Evolutionary conservation across 2,329 filamentous ascomycete genomes (phyloP).

Genomic region (Zymoseptoria crescenta): DNA sequence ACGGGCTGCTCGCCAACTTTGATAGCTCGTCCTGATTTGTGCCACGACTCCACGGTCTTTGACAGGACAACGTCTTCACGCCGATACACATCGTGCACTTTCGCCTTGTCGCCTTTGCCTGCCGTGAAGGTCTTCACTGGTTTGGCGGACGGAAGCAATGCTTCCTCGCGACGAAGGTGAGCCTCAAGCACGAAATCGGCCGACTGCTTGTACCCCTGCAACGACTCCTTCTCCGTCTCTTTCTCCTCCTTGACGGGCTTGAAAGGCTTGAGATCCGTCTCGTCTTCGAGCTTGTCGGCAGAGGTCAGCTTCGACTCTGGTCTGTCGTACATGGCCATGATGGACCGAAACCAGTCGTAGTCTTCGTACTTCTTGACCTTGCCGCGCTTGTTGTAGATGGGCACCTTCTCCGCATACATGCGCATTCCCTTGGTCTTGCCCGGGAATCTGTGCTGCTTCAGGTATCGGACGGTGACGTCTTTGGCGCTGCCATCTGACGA

Average conservation of each 20-base stretch:
- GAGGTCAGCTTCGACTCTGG: slow-evolving; percentile 51
- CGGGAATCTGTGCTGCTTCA: slow-evolving; percentile 72
- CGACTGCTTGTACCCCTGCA: slow-evolving; percentile 83
- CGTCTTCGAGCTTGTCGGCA: slow-evolving; percentile 71
- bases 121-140: slow-evolving; percentile 68
- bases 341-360: slow-evolving; percentile 80
- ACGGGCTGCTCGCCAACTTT: slow-evolving; percentile 63
- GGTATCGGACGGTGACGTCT: slow-evolving; percentile 86
- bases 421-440: slow-evolving; percentile 84
- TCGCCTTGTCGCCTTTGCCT: slow-evolving; percentile 64
- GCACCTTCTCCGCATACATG: slow-evolving; percentile 69
- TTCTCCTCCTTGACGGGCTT: slow-evolving; percentile 53
- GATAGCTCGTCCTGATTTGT: slow-evolving; percentile 84
- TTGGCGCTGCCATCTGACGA: slow-evolving; percentile 82
- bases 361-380: slow-evolving; percentile 69
- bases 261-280: slow-evolving; percentile 64
- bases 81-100: slow-evolving; percentile 71
- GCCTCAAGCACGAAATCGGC: slow-evolving; percentile 77
- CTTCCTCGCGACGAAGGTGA: slow-evolving; percentile 87
- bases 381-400: slow-evolving; percentile 67
- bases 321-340: slow-evolving; percentile 65
- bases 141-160: slow-evolving; percentile 59
- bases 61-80: slow-evolving; percentile 75
- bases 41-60: slow-evolving; percentile 93
- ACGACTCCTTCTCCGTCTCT: slow-evolving; percentile 45